These are phyloP conservation scores for Nigrospora oryzae DNA, from an alignment of 2,329 filamentous ascomycete genomes.

Conservation along the genomic window DNA sequence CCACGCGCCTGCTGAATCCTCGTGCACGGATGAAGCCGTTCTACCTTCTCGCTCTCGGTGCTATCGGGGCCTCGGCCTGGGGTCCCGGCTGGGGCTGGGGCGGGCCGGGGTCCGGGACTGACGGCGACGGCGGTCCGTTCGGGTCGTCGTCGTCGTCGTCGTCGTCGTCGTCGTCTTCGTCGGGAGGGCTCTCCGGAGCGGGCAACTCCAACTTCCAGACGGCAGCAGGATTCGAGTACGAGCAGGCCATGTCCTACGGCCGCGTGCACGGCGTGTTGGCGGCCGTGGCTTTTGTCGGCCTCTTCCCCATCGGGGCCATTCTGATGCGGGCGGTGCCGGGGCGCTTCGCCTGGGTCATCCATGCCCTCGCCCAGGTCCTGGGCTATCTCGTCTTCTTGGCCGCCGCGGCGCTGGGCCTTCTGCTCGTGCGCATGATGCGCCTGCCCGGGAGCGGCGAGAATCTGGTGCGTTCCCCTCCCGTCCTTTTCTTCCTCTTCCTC, in stretches of 20 bases:
- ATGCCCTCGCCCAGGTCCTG: conserved; percentile 29
- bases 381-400: conserved; percentile 27
- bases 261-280: conserved; percentile 32
- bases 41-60: no score
- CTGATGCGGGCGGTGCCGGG: conserved; percentile 29
- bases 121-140: not conserved
- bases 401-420: conserved; percentile 33
- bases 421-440: conserved; percentile 23
- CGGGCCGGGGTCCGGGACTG: not conserved
- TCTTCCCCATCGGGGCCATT: conserved; percentile 36
- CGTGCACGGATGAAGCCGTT: no score
- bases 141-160: not conserved
- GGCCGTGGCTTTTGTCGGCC: conserved; percentile 27
- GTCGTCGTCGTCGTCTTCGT: not conserved
- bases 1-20: no score
- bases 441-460: conserved; percentile 18
- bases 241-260: conserved; percentile 19
- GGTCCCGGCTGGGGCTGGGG: not conserved
- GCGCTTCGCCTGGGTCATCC: conserved; percentile 25
- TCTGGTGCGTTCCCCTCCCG: conserved; percentile 18
- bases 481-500: not conserved
- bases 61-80: not conserved
- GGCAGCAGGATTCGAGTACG: conserved; percentile 16
- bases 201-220: not conserved
- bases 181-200: no score